Evolutionary conservation across 352 stramenopile species (phyloP), one percentile per base, ranked within the genome.

Genomic region (Phytophthora crassamura): DNA sequence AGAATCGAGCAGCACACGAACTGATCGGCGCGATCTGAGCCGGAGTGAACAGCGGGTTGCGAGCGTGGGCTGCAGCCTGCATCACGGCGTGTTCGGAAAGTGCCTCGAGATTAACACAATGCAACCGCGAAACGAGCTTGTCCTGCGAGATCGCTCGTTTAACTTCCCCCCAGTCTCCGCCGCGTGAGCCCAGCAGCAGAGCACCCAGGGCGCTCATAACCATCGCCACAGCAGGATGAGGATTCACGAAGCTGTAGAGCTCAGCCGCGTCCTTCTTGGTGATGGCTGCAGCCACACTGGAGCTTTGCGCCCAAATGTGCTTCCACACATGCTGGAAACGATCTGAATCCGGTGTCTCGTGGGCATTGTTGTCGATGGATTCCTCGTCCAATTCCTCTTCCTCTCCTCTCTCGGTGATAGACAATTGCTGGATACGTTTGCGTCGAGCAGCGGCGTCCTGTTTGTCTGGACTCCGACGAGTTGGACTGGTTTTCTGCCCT

Each of bases 1-100:
- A 98, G 45, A 98, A 93, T 28, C 86, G 84, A 1, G 88, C 89
- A 0, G 93, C 91, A 35, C 89, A 94, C 6, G 78, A 86, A 66
- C 89, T 97, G 54, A 98, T 89, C 7, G 88, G 82, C 0, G 62
- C 72, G 15, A 98, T 87, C 35, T 89, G 74, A 2, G 52, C 54
- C 2, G 84, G 71, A 8, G 77, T 72, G 51, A 95, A 96, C 1
- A 93, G 67, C 4, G 80, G 70, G 56, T 96, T 95, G 0, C 79
- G 67, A 45, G 80, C 75, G 18, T 93, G 80, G 0, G 68, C 56
- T n/a, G 80, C 77, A 10, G 74, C 74, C 34, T 74, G 67, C 36
- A 80, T 48, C 2, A 88, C 74, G 0, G 60, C 53, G 11, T 56
- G 48, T 12, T 78, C 51, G 0, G 67, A 65, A 10, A 95, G 22